These are phyloP conservation scores for Lachancea meyersii DNA, from an alignment of 805 yeast species.

Conservation along the genomic window DNA sequence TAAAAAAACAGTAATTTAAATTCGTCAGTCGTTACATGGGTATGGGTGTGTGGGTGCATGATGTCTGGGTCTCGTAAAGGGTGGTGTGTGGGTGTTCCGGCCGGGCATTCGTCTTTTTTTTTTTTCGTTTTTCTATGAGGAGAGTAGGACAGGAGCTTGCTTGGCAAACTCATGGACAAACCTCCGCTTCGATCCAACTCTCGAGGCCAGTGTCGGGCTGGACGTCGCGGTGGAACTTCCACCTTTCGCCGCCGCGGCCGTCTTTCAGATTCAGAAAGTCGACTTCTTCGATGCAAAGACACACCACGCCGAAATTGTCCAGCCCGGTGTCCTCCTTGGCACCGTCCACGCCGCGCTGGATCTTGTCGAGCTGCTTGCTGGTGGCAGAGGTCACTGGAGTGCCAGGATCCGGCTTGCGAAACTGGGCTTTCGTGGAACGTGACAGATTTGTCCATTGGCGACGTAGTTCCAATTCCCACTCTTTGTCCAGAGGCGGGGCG, in stretches of 20 bases:
- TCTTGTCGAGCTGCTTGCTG: conserved; percentile 56
- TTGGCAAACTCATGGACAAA: conserved; percentile 51
- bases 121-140: too few relatives aligned
- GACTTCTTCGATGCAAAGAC: conserved; percentile 62
- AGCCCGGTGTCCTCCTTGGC: conserved; percentile 54
- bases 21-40: conserved; percentile 1
- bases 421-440: conserved; percentile 53
- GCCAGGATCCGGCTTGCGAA: conserved; percentile 72
- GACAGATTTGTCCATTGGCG: conserved; percentile 62
- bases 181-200: conserved; percentile 71
- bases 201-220: conserved; percentile 46
- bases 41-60: too few relatives aligned
- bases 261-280: conserved; percentile 61
- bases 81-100: too few relatives aligned
- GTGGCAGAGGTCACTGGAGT: conserved; percentile 48
- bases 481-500: conserved; percentile 48
- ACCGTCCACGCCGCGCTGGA: conserved; percentile 80
- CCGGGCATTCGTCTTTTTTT: too few relatives aligned
- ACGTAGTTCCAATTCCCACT: conserved; percentile 60
- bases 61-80: too few relatives aligned
- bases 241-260: conserved; percentile 32
- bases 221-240: conserved; percentile 18
- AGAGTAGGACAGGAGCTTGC: too few relatives aligned
- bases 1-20: not conserved
- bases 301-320: conserved; percentile 63